Base-by-base conservation (phyloP, 495 filamentous ascomycete species). In the Polyplosphaeria fusca region DNA sequence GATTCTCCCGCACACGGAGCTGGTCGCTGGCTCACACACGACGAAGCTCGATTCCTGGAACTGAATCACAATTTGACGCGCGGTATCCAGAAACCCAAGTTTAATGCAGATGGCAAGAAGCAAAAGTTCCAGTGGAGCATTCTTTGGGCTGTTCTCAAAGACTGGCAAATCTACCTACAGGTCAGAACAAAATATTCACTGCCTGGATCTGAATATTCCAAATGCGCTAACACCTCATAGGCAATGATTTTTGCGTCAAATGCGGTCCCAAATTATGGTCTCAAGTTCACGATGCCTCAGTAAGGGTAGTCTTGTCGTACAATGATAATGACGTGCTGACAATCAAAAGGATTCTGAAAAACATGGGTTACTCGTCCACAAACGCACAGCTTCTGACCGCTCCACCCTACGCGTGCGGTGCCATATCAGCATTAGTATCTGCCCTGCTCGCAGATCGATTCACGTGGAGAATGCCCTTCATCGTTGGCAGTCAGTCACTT, bases 1-100 rank as follows among this genome's bases (percentile, higher is more conserved):
- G 82, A 85, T 63, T 82, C 76, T 74, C 83, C 83, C 0, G 76
- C 78, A 37, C 65, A 64, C 1, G 70, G n/a, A n/a, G n/a, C 77
- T 7, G 71, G 58, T 1, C 85, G 82, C 58, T 67, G 86, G 3
- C 76, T 60, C 5, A 55, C 66, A 0, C 59, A 72, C 1, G 82
- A 84, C 51, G 23, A 53, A 56, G 0, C 60, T 77, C 16, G 71
- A 83, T 3, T 44, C 75, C 16, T 65, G 63, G 23, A 22, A 20
- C 18, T 45, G 5, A 22, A 22, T 13, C 42, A 45, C 42, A 20
- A 13, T 14, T 3, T 20, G 5, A 22, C 16, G 18, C 42, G 42
- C 5, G 42, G 42, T 25, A 22, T 23, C 14, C 20, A 45, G 72
- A 78, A 1, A 65, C 83, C 0, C 63, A 68, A 68, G 45, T 3